A percentile compares a stretch with the other conserved stretches of the same genome.
These are phyloP conservation scores for Neoarthrinium moseri DNA, from an alignment of 2,329 filamentous ascomycete genomes.

Conservation along the genomic window DNA sequence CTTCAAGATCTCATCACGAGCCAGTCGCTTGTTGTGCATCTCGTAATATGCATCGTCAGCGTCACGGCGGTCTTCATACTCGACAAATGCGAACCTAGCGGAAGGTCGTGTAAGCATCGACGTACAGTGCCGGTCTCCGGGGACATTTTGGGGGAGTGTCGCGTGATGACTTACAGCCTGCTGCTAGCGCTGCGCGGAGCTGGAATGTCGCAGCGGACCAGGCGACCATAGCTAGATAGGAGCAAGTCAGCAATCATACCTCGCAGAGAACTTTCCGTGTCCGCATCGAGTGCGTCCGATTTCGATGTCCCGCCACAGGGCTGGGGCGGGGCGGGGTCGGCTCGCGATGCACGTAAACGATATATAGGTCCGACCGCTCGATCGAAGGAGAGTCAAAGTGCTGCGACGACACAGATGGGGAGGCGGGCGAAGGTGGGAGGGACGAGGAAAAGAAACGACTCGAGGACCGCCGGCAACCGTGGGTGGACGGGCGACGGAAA, in stretches of 20 bases:
- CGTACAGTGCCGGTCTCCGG: slow-evolving; percentile 12
- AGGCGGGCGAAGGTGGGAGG: slow-evolving; percentile 27
- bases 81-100: slow-evolving; percentile 96
- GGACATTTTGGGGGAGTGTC: background rate
- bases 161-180: slow-evolving; percentile 77
- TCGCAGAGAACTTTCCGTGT: slow-evolving; percentile 23
- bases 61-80: slow-evolving; percentile 97
- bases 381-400: slow-evolving; percentile 41
- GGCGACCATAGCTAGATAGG: slow-evolving; percentile 78
- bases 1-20: slow-evolving; percentile 91
- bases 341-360: slow-evolving; percentile 30
- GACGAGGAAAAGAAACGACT: slow-evolving; percentile 33
- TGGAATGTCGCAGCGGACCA: slow-evolving; percentile 97
- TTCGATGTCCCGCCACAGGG: slow-evolving; percentile 29
- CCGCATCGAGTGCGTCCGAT: slow-evolving; percentile 29
- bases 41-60: slow-evolving; percentile 99
- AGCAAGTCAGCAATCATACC: slow-evolving; percentile 42
- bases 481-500: slow-evolving; percentile 25
- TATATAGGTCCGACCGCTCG: slow-evolving; percentile 41
- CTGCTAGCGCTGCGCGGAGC: slow-evolving; percentile 91
- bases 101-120: background rate
- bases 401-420: slow-evolving; percentile 30
- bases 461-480: slow-evolving; percentile 37
- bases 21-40: slow-evolving; percentile 99
- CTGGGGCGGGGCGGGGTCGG: slow-evolving; percentile 33